These are phyloP conservation scores for Podospora comata DNA, from an alignment of 495 filamentous ascomycete genomes.

Conservation along the genomic window DNA sequence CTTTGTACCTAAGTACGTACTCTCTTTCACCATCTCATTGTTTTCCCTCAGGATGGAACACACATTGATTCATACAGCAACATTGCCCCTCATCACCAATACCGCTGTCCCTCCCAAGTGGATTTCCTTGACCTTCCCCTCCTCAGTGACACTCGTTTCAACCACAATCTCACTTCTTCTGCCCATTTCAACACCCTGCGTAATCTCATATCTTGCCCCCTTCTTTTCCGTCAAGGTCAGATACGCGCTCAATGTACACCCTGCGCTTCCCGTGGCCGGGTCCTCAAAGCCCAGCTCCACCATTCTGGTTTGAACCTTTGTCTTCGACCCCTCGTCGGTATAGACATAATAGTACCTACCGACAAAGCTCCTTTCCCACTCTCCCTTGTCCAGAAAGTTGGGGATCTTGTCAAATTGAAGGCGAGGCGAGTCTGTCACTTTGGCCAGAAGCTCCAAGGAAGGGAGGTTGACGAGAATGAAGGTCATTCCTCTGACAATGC, in stretches of 20 bases:
- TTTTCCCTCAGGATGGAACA: no score
- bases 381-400: constrained; percentile 51
- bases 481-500: constrained; percentile 68
- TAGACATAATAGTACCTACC: constrained; percentile 56
- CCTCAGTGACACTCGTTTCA: constrained; percentile 41
- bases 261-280: constrained; percentile 66
- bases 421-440: constrained; percentile 27
- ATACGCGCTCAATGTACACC: constrained; percentile 54
- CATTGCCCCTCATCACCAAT: constrained; percentile 55
- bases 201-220: constrained; percentile 48
- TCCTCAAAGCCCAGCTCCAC: constrained; percentile 63
- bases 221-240: constrained; percentile 46
- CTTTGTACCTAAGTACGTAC: no score
- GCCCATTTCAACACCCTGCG: constrained; percentile 80
- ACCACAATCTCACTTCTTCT: constrained; percentile 56
- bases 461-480: constrained; percentile 57
- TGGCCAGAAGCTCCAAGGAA: constrained; percentile 42
- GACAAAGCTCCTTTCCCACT: constrained; percentile 53
- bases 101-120: constrained; percentile 55
- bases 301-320: constrained; percentile 40
- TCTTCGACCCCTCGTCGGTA: constrained; percentile 24
- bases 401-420: constrained; percentile 29
- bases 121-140: constrained; percentile 46
- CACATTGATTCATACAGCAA: constrained; percentile 15
- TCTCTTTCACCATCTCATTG: no score